Conservation (phyloP, 345 rosid species). For the Ricinus communis region DNA sequence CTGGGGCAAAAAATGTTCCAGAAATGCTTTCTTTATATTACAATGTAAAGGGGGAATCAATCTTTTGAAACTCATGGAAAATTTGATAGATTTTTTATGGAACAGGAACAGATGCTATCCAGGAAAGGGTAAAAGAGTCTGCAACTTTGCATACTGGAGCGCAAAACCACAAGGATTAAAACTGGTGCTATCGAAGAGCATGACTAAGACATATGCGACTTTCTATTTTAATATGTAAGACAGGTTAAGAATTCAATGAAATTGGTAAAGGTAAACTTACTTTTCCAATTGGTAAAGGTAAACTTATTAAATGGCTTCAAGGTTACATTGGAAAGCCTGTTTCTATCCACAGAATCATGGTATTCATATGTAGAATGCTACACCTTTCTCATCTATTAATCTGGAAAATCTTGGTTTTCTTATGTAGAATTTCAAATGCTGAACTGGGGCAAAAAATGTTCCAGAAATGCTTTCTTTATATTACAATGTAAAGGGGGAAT, state of each 20-base stretch:
- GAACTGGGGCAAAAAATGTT: not conserved
- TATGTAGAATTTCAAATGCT: not conserved
- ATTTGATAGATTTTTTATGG: not conserved
- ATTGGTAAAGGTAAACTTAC: slow-evolving; percentile 32
- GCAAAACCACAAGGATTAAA: not conserved
- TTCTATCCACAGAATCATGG: not conserved
- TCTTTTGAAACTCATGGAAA: not conserved
- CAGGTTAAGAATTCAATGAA: no score
- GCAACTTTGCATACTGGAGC: not conserved
- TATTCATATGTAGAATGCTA: not conserved
- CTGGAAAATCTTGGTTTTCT: not conserved
- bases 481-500: not conserved
- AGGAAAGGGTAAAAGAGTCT: not conserved
- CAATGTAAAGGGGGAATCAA: not conserved
- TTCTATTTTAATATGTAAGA: slow-evolving; percentile 1
- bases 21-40: not conserved
- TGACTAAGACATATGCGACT: not conserved
- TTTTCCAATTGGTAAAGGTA: no score
- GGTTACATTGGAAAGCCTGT: not conserved
- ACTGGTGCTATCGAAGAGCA: no score
- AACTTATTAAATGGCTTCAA: not conserved
- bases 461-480: not conserved
- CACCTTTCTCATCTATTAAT: not conserved
- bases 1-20: not conserved
- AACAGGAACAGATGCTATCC: not conserved